Evolutionary conservation across 169 alveolate species (phyloP).

Genomic region (Eimeria acervulina): DNA sequence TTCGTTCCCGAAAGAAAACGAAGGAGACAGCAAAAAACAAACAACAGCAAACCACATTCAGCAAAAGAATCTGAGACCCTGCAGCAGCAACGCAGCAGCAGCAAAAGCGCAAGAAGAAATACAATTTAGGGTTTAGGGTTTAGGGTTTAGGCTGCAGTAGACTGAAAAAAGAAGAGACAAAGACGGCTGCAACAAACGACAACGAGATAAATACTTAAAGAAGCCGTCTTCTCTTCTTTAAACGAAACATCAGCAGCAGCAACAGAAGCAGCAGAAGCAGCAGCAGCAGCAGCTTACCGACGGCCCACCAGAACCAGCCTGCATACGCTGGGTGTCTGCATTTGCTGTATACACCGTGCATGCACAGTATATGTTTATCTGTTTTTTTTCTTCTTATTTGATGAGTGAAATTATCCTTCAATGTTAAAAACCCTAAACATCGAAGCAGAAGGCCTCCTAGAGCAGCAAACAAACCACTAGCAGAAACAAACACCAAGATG

Average conservation of each 20-base stretch:
- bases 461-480: slow-evolving; percentile 42
- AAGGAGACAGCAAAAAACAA: slow-evolving; percentile 41
- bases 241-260: not conserved
- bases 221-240: not conserved
- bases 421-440: slow-evolving; percentile 38
- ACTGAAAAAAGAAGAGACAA: no score
- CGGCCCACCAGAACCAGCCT: slow-evolving; percentile 85
- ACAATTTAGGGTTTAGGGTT: not conserved
- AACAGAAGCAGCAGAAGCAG: slow-evolving; percentile 11
- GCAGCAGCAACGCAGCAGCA: not conserved
- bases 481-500: not conserved
- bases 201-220: no score
- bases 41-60: slow-evolving; percentile 43
- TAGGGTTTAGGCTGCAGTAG: not conserved
- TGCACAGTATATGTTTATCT: slow-evolving; percentile 44
- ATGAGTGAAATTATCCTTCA: slow-evolving; percentile 78
- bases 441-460: slow-evolving; percentile 68
- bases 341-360: slow-evolving; percentile 65
- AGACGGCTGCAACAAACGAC: no score
- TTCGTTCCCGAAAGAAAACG: slow-evolving; percentile 62
- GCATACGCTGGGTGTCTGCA: slow-evolving; percentile 82
- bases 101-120: not conserved
- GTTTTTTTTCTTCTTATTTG: slow-evolving; percentile 42
- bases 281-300: slow-evolving; percentile 70
- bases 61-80: slow-evolving; percentile 70